phyloP scores from a whole-genome alignment of 768 basidiomycete genomes.

The Mycena venus region DNA sequence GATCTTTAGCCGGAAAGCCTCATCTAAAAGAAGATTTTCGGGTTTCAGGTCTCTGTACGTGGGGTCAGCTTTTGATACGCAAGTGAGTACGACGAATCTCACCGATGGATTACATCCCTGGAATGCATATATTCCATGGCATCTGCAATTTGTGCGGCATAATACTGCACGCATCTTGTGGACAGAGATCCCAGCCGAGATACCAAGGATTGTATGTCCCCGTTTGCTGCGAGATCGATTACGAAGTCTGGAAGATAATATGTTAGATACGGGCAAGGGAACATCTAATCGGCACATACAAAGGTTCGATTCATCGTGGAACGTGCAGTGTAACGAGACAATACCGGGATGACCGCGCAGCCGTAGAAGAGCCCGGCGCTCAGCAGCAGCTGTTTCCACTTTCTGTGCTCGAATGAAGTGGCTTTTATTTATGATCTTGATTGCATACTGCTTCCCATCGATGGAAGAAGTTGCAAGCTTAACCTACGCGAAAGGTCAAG shows the following conservation, averaged over 20 bases:
- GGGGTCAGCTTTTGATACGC: background rate
- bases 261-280: background rate
- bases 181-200: slow-evolving; percentile 88
- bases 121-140: slow-evolving; percentile 92
- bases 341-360: slow-evolving; percentile 75
- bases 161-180: slow-evolving; percentile 80
- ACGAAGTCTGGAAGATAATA: slow-evolving; percentile 74
- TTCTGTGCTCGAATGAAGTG: background rate
- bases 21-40: slow-evolving; percentile 91
- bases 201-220: slow-evolving; percentile 82
- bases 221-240: slow-evolving; percentile 81
- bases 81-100: slow-evolving; percentile 25
- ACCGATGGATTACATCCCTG: slow-evolving; percentile 92
- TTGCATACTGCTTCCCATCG: background rate
- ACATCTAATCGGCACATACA: slow-evolving; percentile 67
- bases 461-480: background rate
- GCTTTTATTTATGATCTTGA: background rate
- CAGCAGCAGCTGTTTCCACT: background rate
- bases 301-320: slow-evolving; percentile 86
- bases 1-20: slow-evolving; percentile 88
- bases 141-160: slow-evolving; percentile 91
- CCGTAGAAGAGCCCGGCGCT: slow-evolving; percentile 26
- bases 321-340: slow-evolving; percentile 84
- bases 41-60: slow-evolving; percentile 78
- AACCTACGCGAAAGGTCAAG: background rate